Conservation (phyloP, 2,329 filamentous ascomycete species). For the Paraconiothyrium brasiliense region DNA sequence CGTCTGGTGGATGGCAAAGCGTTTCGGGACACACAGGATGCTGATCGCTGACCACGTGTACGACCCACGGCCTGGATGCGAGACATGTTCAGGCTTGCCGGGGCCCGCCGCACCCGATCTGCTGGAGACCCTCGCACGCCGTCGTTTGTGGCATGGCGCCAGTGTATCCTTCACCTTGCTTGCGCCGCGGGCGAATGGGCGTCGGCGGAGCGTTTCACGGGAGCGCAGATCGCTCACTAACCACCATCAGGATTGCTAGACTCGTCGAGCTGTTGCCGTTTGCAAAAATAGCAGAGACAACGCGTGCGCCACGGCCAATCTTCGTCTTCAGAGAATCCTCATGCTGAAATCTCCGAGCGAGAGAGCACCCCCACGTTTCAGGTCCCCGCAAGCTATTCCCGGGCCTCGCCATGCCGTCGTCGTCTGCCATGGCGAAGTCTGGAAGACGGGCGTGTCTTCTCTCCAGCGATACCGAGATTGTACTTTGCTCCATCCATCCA, state of each 20-base stretch:
- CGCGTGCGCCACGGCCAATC: constrained; percentile 1
- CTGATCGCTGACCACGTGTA: constrained; percentile 29
- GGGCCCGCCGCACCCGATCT: constrained; percentile 28
- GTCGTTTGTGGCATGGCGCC: constrained; percentile 23
- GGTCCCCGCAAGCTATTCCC: constrained; percentile 17
- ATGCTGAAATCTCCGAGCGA: constrained; percentile 24
- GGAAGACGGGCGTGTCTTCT: too few species aligned
- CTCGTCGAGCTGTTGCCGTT: not conserved
- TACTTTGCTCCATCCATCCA: constrained; percentile 1
- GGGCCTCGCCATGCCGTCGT: constrained; percentile 14
- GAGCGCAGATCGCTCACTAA: constrained; percentile 15
- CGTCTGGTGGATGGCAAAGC: constrained; percentile 1
- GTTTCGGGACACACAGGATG: constrained; percentile 13
- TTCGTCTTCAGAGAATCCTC: constrained; percentile 6
- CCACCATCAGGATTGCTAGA: constrained; percentile 2
- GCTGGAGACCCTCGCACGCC: constrained; percentile 33
- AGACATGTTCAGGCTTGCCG: constrained; percentile 46
- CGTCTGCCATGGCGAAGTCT: not conserved
- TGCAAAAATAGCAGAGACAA: constrained; percentile 15
- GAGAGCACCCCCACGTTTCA: constrained; percentile 31
- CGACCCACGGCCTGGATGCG: constrained; percentile 31
- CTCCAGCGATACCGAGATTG: not conserved
- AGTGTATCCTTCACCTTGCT: constrained; percentile 19
- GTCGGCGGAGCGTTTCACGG: constrained; percentile 21
- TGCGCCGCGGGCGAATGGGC: constrained; percentile 16